These are phyloP conservation scores for Alisma plantagoaquatica DNA, from an alignment of 106 monocot genomes.

Conservation along the genomic window DNA sequence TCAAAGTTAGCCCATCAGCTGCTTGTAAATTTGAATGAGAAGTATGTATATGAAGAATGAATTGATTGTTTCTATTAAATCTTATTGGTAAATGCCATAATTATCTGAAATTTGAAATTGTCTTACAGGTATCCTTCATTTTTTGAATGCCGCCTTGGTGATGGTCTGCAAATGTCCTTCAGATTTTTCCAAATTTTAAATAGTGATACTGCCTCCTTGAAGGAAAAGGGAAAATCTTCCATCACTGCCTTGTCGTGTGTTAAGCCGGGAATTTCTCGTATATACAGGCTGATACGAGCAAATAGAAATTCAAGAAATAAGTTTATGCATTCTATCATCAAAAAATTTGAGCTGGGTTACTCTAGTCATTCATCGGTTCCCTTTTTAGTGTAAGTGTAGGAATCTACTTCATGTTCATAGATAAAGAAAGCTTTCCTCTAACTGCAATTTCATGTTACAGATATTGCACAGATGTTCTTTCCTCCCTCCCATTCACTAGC, in stretches of 20 bases:
- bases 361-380: constrained; percentile 47
- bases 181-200: constrained; percentile 58
- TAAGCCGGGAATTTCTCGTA: constrained; percentile 80
- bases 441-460: constrained; percentile 17
- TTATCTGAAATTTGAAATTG: not conserved
- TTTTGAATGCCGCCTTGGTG: constrained; percentile 93
- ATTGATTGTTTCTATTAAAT: too few relatives aligned
- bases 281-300: constrained; percentile 81
- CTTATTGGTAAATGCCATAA: too few relatives aligned
- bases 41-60: constrained; percentile 83
- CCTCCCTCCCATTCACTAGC: constrained; percentile 72
- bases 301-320: constrained; percentile 90
- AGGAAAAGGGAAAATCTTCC: constrained; percentile 41
- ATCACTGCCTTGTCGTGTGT: constrained; percentile 51
- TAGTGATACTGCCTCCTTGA: constrained; percentile 21
- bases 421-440: not conserved
- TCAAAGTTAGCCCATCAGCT: constrained; percentile 91
- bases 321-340: constrained; percentile 89
- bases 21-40: constrained; percentile 96
- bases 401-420: too few relatives aligned
- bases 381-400: constrained; percentile 78
- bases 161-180: constrained; percentile 93
- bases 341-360: constrained; percentile 83
- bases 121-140: constrained; percentile 87
- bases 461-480: constrained; percentile 89